phyloP scores from a whole-genome alignment of 306 rosid species.

The Cicer arietinum region DNA sequence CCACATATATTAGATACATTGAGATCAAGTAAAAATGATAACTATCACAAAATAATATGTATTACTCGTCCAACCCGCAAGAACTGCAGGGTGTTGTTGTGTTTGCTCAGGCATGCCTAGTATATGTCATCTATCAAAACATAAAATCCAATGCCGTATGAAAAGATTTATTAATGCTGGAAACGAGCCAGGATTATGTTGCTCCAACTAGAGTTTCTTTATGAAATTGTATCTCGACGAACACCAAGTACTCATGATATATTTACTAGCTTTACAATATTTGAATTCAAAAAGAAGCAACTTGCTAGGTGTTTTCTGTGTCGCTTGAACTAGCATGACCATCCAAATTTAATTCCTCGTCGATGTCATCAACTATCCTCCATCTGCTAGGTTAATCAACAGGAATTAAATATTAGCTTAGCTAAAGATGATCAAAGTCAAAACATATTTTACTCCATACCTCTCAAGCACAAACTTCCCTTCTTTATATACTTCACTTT shows the following conservation, averaged over 20 bases:
- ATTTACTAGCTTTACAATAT: conserved; percentile 45
- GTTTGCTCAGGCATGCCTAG: conserved; percentile 24
- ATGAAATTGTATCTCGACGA: conserved; percentile 29
- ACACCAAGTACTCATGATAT: conserved; percentile 33
- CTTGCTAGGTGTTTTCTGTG: conserved; percentile 62
- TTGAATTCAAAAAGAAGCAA: conserved; percentile 35
- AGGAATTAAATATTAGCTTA: conserved; percentile 13
- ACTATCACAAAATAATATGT: not conserved
- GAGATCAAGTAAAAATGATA: not conserved
- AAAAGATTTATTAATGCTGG: conserved; percentile 32
- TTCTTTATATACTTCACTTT: conserved; percentile 73
- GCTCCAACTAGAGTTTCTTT: conserved; percentile 39
- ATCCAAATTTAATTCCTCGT: conserved; percentile 68
- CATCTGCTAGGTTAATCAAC: conserved; percentile 52
- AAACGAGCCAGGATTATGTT: not conserved
- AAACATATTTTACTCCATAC: conserved; percentile 41
- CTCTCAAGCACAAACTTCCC: conserved; percentile 90
- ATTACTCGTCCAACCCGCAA: conserved; percentile 18
- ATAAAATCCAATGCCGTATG: not conserved
- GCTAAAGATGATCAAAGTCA: conserved; percentile 22
- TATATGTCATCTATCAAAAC: conserved; percentile 26
- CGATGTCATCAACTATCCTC: conserved; percentile 64
- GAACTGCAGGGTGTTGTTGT: not conserved
- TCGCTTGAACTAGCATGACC: conserved; percentile 69
- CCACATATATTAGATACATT: not conserved